Evolutionary conservation across 2,329 filamentous ascomycete genomes (phyloP), one percentile per base, ranked within the genome.

Genomic region (Apiospora aurea): DNA sequence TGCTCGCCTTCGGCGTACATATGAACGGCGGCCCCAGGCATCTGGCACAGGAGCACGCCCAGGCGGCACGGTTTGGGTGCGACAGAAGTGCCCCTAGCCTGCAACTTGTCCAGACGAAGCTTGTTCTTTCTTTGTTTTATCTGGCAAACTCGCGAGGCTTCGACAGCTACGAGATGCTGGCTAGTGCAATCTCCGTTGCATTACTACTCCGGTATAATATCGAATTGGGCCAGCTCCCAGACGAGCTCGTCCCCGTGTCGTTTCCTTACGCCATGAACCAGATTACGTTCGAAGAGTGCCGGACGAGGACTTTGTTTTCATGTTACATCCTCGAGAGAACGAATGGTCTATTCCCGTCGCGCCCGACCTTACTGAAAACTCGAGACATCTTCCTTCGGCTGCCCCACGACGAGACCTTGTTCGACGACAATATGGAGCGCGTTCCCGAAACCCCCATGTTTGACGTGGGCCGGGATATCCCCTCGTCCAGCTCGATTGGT

Each of bases 221-320:
- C 14, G 93, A 94, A 78, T 78, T 86, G 77, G 88, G 81, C 73
- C 84, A 78, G 77, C 86, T 81, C 6, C 57, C 57, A 6, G 80
- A 81, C 1, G 86, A 87, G 69, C 81, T 77, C 3, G 73, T 73
- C 21, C 74, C 81, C 18, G 77, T 81, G n/a, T 77, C 78, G 0
- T 87, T 85, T 70, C 89, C 89, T 5, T 91, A 89, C 76, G 88
- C 86, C 26, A 84, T 93, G 74, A 88, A 87, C 75, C 86, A 84
- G 72, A 81, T 81, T 69, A 89, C 88, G 43, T 87, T 91, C 75
- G 86, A 87, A 34, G 93, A 95, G 80, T 91, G 91, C 76, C 87
- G 90, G 73, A 87, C 92, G 74, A 86, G 93, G 71, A 94, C 91
- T 0, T 92, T 94, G 77, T 95, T 92, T 92, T 89, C 90, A 41